Percentiles rank a stretch among this genome's conserved stretches.
phyloP scores from a whole-genome alignment of 768 basidiomycete genomes.

The Kwoniella sp. region DNA sequence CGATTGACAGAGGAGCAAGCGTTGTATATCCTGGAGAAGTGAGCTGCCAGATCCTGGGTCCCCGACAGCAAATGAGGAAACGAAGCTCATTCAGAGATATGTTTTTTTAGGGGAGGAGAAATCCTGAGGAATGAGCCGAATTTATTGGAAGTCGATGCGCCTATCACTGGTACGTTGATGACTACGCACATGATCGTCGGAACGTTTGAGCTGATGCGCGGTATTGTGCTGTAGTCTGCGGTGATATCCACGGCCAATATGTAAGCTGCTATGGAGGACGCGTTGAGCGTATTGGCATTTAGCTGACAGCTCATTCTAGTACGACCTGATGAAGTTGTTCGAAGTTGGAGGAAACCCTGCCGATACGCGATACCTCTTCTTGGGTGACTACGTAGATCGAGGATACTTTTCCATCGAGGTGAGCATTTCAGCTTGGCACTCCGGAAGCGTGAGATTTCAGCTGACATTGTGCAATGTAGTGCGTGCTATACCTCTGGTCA shows the following conservation, averaged over 20 bases:
- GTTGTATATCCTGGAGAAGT: conserved; percentile 82
- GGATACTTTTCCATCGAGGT: conserved; percentile 94
- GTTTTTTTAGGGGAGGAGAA: conserved; percentile 60
- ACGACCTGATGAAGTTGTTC: conserved; percentile 92
- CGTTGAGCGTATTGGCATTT: not conserved
- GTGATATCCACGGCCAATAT: conserved; percentile 99
- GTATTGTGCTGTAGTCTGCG: conserved; percentile 68
- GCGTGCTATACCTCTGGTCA: conserved; percentile 95
- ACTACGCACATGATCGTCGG: conserved; percentile 44
- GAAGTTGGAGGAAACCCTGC: conserved; percentile 94
- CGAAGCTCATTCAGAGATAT: conserved; percentile 15
- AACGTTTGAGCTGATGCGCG: not conserved
- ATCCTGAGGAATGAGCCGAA: conserved; percentile 83
- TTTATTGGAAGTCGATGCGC: conserved; percentile 90
- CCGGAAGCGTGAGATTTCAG: not conserved
- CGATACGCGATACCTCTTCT: conserved; percentile 86
- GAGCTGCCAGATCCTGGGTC: conserved; percentile 20
- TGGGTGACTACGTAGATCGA: conserved; percentile 90
- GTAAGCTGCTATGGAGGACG: conserved; percentile 61
- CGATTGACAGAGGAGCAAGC: conserved; percentile 93
- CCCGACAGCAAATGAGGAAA: not conserved
- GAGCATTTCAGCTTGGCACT: conserved; percentile 29
- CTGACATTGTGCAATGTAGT: conserved; percentile 61
- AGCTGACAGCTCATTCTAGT: conserved; percentile 60
- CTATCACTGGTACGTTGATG: conserved; percentile 77